Percentiles rank a stretch among this genome's conserved stretches.
phyloP scores from a whole-genome alignment of 2,329 filamentous ascomycete species.

The Alternaria triticina region DNA sequence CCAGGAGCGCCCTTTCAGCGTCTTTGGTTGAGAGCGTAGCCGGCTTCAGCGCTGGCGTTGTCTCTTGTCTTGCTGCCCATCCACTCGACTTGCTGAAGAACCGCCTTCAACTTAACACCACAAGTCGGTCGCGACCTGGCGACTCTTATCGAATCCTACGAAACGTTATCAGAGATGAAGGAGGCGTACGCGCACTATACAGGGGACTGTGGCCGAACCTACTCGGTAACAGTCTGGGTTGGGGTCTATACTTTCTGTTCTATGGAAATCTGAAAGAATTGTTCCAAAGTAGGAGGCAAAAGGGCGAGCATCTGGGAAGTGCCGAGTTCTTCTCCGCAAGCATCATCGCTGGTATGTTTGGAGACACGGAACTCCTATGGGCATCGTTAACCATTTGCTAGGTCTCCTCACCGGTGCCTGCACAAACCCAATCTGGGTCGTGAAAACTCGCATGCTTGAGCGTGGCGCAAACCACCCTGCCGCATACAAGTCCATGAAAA shows the following conservation, averaged over 20 bases:
- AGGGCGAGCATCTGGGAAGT: constrained; percentile 58
- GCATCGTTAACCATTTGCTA: constrained; percentile 19
- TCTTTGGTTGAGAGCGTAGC: constrained; percentile 86
- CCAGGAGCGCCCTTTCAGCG: constrained; percentile 56
- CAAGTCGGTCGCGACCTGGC: constrained; percentile 55
- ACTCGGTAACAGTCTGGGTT: constrained; percentile 86
- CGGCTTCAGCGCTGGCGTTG: constrained; percentile 85
- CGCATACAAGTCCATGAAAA: constrained; percentile 79
- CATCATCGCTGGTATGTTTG: constrained; percentile 60
- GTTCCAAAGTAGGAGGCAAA: constrained; percentile 52
- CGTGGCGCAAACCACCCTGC: constrained; percentile 75
- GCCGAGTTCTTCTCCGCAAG: constrained; percentile 84
- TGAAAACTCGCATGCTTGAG: constrained; percentile 96
- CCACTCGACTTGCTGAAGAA: constrained; percentile 97
- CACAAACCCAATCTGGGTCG: constrained; percentile 97
- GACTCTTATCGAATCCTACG: constrained; percentile 61
- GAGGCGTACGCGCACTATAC: constrained; percentile 74
- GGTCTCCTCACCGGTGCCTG: constrained; percentile 79
- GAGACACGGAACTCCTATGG: neutral
- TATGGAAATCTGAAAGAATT: constrained; percentile 66
- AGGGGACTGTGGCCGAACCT: constrained; percentile 89
- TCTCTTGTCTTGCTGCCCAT: constrained; percentile 86
- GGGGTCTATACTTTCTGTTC: constrained; percentile 90
- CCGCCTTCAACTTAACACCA: constrained; percentile 72
- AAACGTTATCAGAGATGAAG: constrained; percentile 61